These are phyloP conservation scores for Tetradesmus obliquus DNA, from an alignment of 139 green algal genomes.

Conservation along the genomic window DNA sequence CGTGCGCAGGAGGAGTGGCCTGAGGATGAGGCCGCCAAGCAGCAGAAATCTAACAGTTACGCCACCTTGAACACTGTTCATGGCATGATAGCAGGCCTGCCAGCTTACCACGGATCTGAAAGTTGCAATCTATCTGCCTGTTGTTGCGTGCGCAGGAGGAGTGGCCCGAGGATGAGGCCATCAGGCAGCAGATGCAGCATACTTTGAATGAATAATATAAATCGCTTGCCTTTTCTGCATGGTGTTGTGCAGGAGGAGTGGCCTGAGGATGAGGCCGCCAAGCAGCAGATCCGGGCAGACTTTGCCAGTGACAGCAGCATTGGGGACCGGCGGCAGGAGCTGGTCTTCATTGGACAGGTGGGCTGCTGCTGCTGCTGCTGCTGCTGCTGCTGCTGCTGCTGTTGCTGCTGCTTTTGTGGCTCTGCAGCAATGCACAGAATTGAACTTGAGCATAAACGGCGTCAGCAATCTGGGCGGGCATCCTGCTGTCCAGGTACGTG, in stretches of 20 bases:
- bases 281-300: conserved; percentile 44
- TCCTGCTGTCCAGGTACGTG: too few relatives aligned
- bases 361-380: background rate
- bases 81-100: too few relatives aligned
- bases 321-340: conserved; percentile 82
- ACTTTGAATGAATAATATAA: background rate
- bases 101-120: too few relatives aligned
- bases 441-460: too few relatives aligned
- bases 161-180: conserved; percentile 24
- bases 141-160: background rate
- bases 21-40: background rate
- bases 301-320: background rate
- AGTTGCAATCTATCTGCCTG: background rate
- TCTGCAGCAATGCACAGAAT: too few relatives aligned
- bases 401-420: too few relatives aligned
- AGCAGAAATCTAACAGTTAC: background rate
- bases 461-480: too few relatives aligned
- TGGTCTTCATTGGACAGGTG: conserved; percentile 85
- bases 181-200: conserved; percentile 16
- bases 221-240: background rate
- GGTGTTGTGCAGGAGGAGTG: conserved; percentile 33
- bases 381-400: background rate
- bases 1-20: conserved; percentile 35
- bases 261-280: conserved; percentile 32
- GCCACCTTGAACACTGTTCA: too few relatives aligned